Evolutionary conservation across 495 filamentous ascomycete genomes (phyloP).

Genomic region (Jackrogersella multiformis): DNA sequence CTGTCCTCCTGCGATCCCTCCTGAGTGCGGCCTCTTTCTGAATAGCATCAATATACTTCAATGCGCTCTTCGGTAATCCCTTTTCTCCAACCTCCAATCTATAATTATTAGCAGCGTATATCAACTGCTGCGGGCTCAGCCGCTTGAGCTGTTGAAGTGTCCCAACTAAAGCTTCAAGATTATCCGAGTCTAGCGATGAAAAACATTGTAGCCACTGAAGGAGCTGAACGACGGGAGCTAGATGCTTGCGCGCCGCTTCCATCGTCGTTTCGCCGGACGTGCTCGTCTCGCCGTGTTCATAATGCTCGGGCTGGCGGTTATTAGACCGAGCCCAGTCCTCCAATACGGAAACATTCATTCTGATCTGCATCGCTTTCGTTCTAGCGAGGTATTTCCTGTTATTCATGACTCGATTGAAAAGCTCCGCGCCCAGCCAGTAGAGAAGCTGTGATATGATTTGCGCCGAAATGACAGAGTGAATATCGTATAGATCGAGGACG

Average conservation of each 20-base stretch:
- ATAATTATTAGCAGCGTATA: constrained; percentile 93
- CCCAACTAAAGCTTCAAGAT: constrained; percentile 81
- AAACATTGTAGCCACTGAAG: constrained; percentile 99
- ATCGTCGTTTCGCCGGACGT: constrained; percentile 87
- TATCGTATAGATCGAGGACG: constrained; percentile 96
- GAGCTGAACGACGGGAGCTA: constrained; percentile 91
- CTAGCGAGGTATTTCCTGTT: constrained; percentile 93
- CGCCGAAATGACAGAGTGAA: constrained; percentile 94
- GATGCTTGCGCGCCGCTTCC: constrained; percentile 81
- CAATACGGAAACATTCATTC: constrained; percentile 94
- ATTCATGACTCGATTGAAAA: constrained; percentile 98
- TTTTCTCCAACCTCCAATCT: constrained; percentile 95
- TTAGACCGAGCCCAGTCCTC: constrained; percentile 97
- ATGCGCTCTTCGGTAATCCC: constrained; percentile 81
- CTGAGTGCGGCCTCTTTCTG: constrained; percentile 74
- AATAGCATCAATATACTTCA: constrained; percentile 84
- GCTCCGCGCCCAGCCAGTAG: constrained; percentile 95
- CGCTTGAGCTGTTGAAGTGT: constrained; percentile 89
- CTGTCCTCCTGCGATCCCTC: constrained; percentile 57
- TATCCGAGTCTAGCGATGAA: constrained; percentile 88
- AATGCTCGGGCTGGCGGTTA: constrained; percentile 94
- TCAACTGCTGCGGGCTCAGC: constrained; percentile 85
- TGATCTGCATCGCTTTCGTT: constrained; percentile 99
- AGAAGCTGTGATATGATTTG: constrained; percentile 93
- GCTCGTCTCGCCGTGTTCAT: constrained; percentile 87